A percentile compares a stretch with the other conserved stretches of the same genome.
Evolutionary conservation across 148 eudicot species (phyloP).

Genomic region (Drosera capensis): DNA sequence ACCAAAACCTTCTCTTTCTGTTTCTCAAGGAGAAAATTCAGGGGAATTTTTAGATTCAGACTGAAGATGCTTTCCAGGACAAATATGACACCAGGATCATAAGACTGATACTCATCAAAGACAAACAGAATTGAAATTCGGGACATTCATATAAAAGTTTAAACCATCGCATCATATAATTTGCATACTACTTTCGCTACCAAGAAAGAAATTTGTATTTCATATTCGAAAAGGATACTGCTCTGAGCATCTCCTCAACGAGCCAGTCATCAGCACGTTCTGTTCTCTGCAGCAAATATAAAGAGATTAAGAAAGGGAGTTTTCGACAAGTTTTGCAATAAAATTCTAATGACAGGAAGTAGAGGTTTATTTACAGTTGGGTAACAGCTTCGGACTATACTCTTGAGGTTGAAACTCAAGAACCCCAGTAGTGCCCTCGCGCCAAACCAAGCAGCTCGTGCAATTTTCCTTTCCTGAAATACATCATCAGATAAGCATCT

Average conservation of each 20-base stretch:
- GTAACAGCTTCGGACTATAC: conserved; percentile 55
- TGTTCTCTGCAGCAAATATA: conserved; percentile 28
- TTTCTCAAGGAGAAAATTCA: conserved; percentile 63
- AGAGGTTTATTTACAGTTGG: conserved; percentile 46
- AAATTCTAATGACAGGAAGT: not conserved
- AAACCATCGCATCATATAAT: too few species aligned
- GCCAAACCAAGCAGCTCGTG: conserved; percentile 71
- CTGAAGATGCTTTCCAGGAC: conserved; percentile 84
- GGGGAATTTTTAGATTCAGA: conserved; percentile 74
- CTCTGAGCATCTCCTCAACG: conserved; percentile 66
- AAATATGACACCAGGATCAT: conserved; percentile 62
- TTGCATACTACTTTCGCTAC: too few species aligned
- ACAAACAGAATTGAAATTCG: not conserved
- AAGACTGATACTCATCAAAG: conserved; percentile 53
- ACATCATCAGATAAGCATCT: too few species aligned
- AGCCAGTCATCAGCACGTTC: conserved; percentile 77
- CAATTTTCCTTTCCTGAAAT: conserved; percentile 54
- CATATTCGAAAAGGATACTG: conserved; percentile 52
- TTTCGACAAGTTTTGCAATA: too few species aligned
- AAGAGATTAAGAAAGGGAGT: not conserved
- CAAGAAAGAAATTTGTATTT: too few species aligned
- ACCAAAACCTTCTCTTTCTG: conserved; percentile 45
- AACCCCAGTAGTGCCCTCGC: conserved; percentile 58
- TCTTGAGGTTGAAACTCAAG: conserved; percentile 49
- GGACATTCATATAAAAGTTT: too few species aligned